A percentile compares a stretch with the other conserved stretches of the same genome.
Conservation (phyloP, 75 land plant genomes). For the Selaginella moellendorffii region DNA sequence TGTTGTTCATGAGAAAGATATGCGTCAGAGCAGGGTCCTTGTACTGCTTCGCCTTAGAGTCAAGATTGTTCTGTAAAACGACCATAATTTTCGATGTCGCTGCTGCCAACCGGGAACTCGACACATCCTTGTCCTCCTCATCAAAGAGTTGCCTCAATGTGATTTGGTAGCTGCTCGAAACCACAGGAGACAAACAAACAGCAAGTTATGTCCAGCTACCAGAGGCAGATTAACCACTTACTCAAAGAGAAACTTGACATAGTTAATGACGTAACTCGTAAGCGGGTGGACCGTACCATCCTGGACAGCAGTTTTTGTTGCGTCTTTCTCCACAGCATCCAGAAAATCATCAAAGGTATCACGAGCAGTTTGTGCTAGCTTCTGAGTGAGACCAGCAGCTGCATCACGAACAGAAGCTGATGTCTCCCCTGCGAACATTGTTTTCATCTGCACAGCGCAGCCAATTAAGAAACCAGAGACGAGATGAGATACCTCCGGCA, state of each 20-base stretch:
- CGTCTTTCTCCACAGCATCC: slow-evolving; percentile 92
- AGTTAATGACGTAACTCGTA: slow-evolving; percentile 93
- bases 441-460: slow-evolving; percentile 34
- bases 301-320: slow-evolving; percentile 62
- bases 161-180: slow-evolving; percentile 51
- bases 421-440: slow-evolving; percentile 56
- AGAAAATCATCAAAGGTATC: slow-evolving; percentile 89
- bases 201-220: not conserved
- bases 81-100: slow-evolving; percentile 87
- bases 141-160: slow-evolving; percentile 77
- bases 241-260: slow-evolving; percentile 90
- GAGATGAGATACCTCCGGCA: slow-evolving; percentile 55
- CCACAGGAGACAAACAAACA: not conserved
- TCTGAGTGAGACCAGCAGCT: slow-evolving; percentile 51
- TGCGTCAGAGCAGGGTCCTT: slow-evolving; percentile 76
- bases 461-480: not conserved
- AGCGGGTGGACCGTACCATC: slow-evolving; percentile 97
- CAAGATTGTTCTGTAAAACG: slow-evolving; percentile 76
- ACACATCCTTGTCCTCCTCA: slow-evolving; percentile 42
- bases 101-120: slow-evolving; percentile 55
- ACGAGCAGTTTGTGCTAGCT: slow-evolving; percentile 75
- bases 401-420: slow-evolving; percentile 60
- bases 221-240: slow-evolving; percentile 25
- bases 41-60: slow-evolving; percentile 87
- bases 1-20: slow-evolving; percentile 89